Evolutionary conservation across 2,329 filamentous ascomycete genomes (phyloP), one percentile per base, ranked within the genome.

Genomic region (Ophidiomyces ophidiicola): DNA sequence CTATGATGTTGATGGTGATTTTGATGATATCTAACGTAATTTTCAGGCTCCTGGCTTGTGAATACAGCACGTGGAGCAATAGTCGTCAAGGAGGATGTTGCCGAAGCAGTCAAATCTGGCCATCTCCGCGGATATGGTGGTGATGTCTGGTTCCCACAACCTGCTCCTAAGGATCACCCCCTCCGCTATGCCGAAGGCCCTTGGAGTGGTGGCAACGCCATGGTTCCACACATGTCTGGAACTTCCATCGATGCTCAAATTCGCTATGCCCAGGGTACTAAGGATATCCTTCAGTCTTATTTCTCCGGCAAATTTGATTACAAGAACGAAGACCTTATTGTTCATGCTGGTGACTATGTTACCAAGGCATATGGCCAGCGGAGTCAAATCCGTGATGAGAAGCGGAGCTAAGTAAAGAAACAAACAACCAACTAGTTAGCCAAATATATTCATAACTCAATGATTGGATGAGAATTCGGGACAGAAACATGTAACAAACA

Each of bases 31-130:
- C 42, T 35, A 42, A 32, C 32, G 4, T 4, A 18, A 14, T 32
- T 25, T 14, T 34, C 43, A 82, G 81, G 86, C 56, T 82, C 86
- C 28, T 96, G 90, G 84, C 82, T 98, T 60, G 71, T 98, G 70
- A 98, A 98, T 80, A 98, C 90, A 23, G 90, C 90, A 53, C 90
- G 90, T 63, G 90, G 90, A 57, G 90, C 90, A 65, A 98, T 98
- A 60, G 87, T 98, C 54, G 88, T 96, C 69, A 96, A 96, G 78
- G 88, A 96, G 69, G 90, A 96, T 53, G 90, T 98, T 42, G 90
- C 90, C 47, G 87, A 81, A 19, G 90, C 90, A 35, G 76, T 98
- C 62, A 85, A 88, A 72, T 76, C 72, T 23, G 90, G 90, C 56
- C 87, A 96, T 65, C 60, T 67, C 47, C 61, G 64, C 45, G 64